Evolutionary conservation across 495 filamentous ascomycete species (phyloP).

Genomic region (Hypoxylon fragiforme): DNA sequence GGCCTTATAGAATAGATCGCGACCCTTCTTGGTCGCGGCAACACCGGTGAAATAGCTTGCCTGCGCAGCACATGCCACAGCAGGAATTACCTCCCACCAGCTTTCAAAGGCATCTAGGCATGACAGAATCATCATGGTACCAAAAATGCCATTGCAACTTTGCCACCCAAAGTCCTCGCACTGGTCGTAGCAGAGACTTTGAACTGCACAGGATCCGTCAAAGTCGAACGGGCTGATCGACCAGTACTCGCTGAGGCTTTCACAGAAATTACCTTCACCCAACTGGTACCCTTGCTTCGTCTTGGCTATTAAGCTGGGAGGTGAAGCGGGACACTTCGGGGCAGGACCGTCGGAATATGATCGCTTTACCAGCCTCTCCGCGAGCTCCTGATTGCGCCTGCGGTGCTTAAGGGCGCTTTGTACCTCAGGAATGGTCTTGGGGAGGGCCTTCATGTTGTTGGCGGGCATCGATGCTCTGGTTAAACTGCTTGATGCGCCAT

Average conservation of each 20-base stretch:
- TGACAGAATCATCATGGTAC: slow-evolving; percentile 15
- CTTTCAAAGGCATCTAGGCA: slow-evolving; percentile 11
- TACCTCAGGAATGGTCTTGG: neutral
- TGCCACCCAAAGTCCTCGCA: slow-evolving; percentile 9
- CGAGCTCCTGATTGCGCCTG: slow-evolving; percentile 3
- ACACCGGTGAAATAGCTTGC: slow-evolving; percentile 13
- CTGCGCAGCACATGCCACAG: slow-evolving; percentile 8
- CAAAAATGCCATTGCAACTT: slow-evolving; percentile 12
- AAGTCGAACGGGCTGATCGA: slow-evolving; percentile 10
- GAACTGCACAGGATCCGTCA: slow-evolving; percentile 4
- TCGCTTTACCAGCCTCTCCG: neutral
- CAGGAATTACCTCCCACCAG: slow-evolving; percentile 14
- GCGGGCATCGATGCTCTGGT: neutral
- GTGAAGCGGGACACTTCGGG: slow-evolving; percentile 5
- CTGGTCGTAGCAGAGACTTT: slow-evolving; percentile 10
- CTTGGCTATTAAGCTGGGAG: neutral
- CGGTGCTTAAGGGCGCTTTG: slow-evolving; percentile 3
- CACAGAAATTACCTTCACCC: slow-evolving; percentile 7
- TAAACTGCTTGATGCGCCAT: neutral
- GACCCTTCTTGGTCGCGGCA: slow-evolving; percentile 8
- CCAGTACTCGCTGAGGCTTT: slow-evolving; percentile 3
- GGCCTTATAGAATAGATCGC: slow-evolving; percentile 14
- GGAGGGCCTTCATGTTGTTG: slow-evolving; percentile 5
- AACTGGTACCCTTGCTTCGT: slow-evolving; percentile 2
- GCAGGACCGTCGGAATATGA: slow-evolving; percentile 6